These are phyloP conservation scores for Neonectria sp. DNA, from an alignment of 2,329 filamentous ascomycete genomes.

Conservation along the genomic window DNA sequence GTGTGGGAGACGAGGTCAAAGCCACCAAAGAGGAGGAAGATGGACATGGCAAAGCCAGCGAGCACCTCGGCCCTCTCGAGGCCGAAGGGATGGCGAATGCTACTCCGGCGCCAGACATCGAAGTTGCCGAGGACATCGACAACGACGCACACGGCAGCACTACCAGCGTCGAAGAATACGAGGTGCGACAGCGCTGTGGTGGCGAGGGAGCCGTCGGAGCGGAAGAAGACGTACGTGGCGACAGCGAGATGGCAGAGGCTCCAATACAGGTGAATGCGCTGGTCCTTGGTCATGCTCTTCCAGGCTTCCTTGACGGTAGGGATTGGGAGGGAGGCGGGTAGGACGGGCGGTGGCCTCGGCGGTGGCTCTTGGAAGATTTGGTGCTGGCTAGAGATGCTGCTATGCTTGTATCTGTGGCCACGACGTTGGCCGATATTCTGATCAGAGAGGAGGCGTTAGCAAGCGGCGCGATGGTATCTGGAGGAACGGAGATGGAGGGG, in stretches of 20 bases:
- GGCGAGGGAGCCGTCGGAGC: slow-evolving; percentile 86
- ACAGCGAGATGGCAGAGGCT: slow-evolving; percentile 89
- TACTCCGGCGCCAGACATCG: slow-evolving; percentile 95
- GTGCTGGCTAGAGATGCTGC: slow-evolving; percentile 88
- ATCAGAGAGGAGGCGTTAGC: slow-evolving; percentile 22
- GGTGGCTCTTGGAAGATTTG: slow-evolving; percentile 97
- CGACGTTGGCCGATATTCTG: slow-evolving; percentile 92
- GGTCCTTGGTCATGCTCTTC: slow-evolving; percentile 90
- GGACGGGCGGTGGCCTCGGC: slow-evolving; percentile 85
- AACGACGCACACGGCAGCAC: slow-evolving; percentile 89
- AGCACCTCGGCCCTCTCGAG: slow-evolving; percentile 94
- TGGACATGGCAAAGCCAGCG: slow-evolving; percentile 94
- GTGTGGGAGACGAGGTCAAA: slow-evolving; percentile 96
- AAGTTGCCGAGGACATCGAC: slow-evolving; percentile 97
- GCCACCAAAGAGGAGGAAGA: slow-evolving; percentile 97
- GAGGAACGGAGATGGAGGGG: background rate
- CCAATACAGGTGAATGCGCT: slow-evolving; percentile 88
- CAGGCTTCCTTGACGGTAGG: slow-evolving; percentile 92
- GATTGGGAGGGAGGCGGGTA: slow-evolving; percentile 92
- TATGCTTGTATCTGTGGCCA: slow-evolving; percentile 98
- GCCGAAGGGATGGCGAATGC: slow-evolving; percentile 93
- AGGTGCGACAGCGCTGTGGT: slow-evolving; percentile 94
- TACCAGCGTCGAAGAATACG: slow-evolving; percentile 95
- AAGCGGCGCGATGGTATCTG: background rate
- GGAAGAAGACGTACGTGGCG: slow-evolving; percentile 88